phyloP scores from a whole-genome alignment of 2,329 filamentous ascomycete species.

The Penicillium sp. region DNA sequence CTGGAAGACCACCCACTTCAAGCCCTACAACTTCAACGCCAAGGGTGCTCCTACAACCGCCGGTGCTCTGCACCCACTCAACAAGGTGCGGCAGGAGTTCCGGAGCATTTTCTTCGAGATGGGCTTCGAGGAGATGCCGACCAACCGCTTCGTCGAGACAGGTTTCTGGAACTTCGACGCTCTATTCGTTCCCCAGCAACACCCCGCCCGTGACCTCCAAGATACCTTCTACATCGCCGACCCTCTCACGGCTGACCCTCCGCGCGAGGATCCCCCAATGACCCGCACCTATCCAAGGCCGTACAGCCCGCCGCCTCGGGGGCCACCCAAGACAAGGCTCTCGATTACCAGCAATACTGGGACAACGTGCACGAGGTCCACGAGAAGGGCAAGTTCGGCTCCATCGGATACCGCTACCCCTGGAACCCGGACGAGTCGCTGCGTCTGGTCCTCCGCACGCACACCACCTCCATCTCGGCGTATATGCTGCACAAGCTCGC shows the following conservation, averaged over 20 bases:
- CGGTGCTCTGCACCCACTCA: slow-evolving; percentile 58
- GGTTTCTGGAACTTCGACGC: slow-evolving; percentile 99
- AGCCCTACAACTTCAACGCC: slow-evolving; percentile 73
- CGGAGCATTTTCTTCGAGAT: slow-evolving; percentile 98
- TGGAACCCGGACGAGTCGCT: slow-evolving; percentile 85
- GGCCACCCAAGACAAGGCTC: slow-evolving; percentile 45
- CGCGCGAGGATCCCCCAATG: slow-evolving; percentile 51
- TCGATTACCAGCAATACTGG: slow-evolving; percentile 81
- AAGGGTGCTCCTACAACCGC: slow-evolving; percentile 50
- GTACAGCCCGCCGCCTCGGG: slow-evolving; percentile 39
- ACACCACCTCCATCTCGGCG: slow-evolving; percentile 88
- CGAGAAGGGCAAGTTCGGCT: slow-evolving; percentile 85
- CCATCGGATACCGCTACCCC: slow-evolving; percentile 92
- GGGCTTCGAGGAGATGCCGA: slow-evolving; percentile 98
- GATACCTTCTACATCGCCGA: slow-evolving; percentile 99
- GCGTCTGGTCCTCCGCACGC: slow-evolving; percentile 84
- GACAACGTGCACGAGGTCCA: slow-evolving; percentile 82
- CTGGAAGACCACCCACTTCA: slow-evolving; percentile 91
- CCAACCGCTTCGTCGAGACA: slow-evolving; percentile 86
- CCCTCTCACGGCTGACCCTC: slow-evolving; percentile 66
- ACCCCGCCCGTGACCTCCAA: slow-evolving; percentile 93
- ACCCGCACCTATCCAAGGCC: slow-evolving; percentile 39
- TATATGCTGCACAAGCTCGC: slow-evolving; percentile 89
- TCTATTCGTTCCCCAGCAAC: slow-evolving; percentile 94
- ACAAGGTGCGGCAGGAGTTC: slow-evolving; percentile 94